Evolutionary conservation across 2,329 filamentous ascomycete species (phyloP), one percentile per base, ranked within the genome.

Genomic region (Paracamarosporium sp.): DNA sequence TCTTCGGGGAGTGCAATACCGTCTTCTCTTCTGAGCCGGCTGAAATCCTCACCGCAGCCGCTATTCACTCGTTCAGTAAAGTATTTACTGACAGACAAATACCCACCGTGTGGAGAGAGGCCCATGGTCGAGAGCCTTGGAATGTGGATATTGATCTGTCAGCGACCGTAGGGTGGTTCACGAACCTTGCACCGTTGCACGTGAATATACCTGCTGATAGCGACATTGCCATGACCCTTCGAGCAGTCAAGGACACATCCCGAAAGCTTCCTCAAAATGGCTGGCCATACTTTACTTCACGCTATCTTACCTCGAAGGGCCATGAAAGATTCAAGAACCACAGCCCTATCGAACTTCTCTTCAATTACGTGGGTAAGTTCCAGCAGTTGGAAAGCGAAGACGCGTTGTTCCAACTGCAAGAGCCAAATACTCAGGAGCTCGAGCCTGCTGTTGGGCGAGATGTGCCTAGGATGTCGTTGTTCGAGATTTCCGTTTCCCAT

Each of bases 321-420:
- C 35, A 28, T 5, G 51, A 28, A 3, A 36, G 36, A 4, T 78
- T 78, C 55, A 58, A 59, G 0, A 64, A 71, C 1, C 78, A 81
- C 25, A 78, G 78, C 58, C 83, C 83, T 0, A 78, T 86, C 22
- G 86, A 88, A 65, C 75, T 88, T 41, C 78, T 85, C 38, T 86
- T 88, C 65, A 85, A 79, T 50, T 85, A 83, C 61, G 75, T 79
- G 1, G 83, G 84, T 4, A 76, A 77, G 0, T 70, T 81, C 8
- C 79, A 83, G 45, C 78, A 81, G 27, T 66, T 85, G 0, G 80
- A 83, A 54, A 44, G 57, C n/a, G 73, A 78, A 5, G 80, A 82
- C 40, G 78, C 80, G 0, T 70, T 87, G 1, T 75, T 87, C n/a
- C 9, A 27, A 38, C 20, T 50, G 20, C 46, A 50, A 8, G 30